phyloP scores from a whole-genome alignment of 495 filamentous ascomycete species.

The Aspergillus ostianus region DNA sequence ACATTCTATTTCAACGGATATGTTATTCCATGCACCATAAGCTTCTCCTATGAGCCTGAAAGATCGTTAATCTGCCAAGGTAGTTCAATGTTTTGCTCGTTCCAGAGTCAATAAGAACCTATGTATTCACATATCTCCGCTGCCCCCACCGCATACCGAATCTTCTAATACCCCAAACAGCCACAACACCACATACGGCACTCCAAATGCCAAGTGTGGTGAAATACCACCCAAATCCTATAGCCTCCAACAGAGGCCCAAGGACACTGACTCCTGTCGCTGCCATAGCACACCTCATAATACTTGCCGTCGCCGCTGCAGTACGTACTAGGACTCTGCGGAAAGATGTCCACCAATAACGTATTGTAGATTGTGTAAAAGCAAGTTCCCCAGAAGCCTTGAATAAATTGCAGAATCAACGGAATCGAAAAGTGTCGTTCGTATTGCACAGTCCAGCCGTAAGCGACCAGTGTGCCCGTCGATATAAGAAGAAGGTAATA shows the following conservation, averaged over 20 bases:
- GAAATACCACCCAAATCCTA: background rate
- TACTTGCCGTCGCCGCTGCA: background rate
- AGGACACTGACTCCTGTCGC: background rate
- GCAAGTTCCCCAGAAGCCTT: background rate
- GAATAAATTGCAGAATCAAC: slow-evolving; percentile 6
- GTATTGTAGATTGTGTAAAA: background rate
- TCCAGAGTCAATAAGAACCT: no score
- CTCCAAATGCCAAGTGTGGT: slow-evolving; percentile 1
- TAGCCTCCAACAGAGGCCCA: background rate
- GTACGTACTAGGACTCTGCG: background rate
- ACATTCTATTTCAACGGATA: no score
- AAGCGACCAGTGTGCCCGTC: no score
- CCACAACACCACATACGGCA: background rate
- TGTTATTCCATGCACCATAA: no score
- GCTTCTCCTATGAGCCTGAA: no score
- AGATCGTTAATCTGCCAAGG: no score
- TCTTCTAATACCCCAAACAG: background rate
- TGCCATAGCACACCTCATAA: no score
- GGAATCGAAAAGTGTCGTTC: no score
- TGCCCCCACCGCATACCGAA: background rate
- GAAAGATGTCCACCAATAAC: background rate
- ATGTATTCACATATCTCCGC: background rate
- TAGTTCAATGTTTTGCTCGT: no score
- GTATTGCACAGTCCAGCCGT: no score
- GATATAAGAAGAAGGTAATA: no score